phyloP scores from a whole-genome alignment of 2,329 filamentous ascomycete genomes.

The Penicillium sp. region DNA sequence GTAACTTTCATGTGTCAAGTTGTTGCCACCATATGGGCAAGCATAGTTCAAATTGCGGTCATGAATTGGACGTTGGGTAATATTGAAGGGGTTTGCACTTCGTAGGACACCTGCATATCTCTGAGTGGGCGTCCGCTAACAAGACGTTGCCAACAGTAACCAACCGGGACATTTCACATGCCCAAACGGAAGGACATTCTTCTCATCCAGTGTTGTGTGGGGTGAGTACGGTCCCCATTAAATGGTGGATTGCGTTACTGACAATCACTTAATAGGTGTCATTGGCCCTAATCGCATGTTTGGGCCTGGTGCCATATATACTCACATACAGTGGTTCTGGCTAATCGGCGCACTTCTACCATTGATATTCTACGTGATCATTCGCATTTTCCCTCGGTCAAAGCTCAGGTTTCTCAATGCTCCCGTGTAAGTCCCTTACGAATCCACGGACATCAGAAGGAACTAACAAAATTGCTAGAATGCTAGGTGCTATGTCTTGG shows the following conservation, averaged over 20 bases:
- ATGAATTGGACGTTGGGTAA: constrained; percentile 50
- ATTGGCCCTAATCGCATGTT: constrained; percentile 70
- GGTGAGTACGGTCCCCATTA: constrained; percentile 45
- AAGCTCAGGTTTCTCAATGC: constrained; percentile 65
- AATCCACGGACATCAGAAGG: background rate
- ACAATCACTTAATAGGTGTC: constrained; percentile 55
- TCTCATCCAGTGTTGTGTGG: constrained; percentile 69
- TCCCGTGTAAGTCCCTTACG: constrained; percentile 41
- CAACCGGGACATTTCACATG: constrained; percentile 60
- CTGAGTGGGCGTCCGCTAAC: constrained; percentile 3
- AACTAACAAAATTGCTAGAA: constrained; percentile 14
- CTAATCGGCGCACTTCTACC: constrained; percentile 64
- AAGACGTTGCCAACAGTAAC: constrained; percentile 7
- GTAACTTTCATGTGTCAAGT: constrained; percentile 54
- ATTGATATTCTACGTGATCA: constrained; percentile 58
- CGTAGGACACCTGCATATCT: constrained; percentile 20
- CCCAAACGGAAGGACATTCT: constrained; percentile 58
- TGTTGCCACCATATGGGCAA: constrained; percentile 49
- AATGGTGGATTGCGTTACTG: background rate
- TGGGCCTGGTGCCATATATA: constrained; percentile 61
- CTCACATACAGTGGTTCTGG: constrained; percentile 67
- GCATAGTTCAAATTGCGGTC: constrained; percentile 48
- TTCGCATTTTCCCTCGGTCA: constrained; percentile 61
- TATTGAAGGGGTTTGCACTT: constrained; percentile 45
- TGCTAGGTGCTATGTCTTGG: constrained; percentile 31